Conservation (phyloP, 31 red algal genomes). For the Bonnemaisonia californica region DNA sequence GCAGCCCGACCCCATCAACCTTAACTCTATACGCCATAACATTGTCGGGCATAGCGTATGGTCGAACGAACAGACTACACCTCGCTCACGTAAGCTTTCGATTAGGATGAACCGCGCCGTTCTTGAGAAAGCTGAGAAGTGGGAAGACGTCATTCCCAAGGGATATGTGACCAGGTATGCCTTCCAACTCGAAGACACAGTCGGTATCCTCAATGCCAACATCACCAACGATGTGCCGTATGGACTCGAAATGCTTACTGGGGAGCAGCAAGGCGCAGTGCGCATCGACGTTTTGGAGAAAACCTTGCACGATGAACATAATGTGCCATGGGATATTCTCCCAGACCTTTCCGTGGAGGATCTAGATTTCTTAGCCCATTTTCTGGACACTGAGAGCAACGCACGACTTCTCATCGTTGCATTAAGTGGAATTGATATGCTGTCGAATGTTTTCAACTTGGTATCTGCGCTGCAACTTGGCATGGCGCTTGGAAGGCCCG, state of each 20-base stretch:
- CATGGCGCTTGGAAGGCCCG: constrained; percentile 21
- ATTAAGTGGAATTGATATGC: constrained; percentile 19
- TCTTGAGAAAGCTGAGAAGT: constrained; percentile 17
- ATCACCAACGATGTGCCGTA: constrained; percentile 24
- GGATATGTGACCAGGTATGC: constrained; percentile 17
- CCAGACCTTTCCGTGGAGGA: constrained; percentile 16
- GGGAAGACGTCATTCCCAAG: not conserved
- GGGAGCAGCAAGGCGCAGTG: constrained; percentile 13
- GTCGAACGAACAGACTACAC: not conserved
- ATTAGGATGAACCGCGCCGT: constrained; percentile 32
- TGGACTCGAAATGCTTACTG: not conserved
- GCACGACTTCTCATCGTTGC: constrained; percentile 13
- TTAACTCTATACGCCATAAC: constrained; percentile 30
- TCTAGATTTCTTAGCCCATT: constrained; percentile 19
- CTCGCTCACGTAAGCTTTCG: constrained; percentile 9
- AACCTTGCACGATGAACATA: constrained; percentile 50
- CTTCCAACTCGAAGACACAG: constrained; percentile 10
- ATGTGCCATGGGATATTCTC: constrained; percentile 49
- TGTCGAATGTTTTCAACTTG: constrained; percentile 35
- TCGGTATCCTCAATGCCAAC: not conserved
- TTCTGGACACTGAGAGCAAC: not conserved
- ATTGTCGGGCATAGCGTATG: constrained; percentile 20
- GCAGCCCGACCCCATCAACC: constrained; percentile 10
- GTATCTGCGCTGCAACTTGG: constrained; percentile 53
- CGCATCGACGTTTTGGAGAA: constrained; percentile 16